phyloP scores from a whole-genome alignment of 768 basidiomycete genomes.

The Brasilioporus rufonigricans region DNA sequence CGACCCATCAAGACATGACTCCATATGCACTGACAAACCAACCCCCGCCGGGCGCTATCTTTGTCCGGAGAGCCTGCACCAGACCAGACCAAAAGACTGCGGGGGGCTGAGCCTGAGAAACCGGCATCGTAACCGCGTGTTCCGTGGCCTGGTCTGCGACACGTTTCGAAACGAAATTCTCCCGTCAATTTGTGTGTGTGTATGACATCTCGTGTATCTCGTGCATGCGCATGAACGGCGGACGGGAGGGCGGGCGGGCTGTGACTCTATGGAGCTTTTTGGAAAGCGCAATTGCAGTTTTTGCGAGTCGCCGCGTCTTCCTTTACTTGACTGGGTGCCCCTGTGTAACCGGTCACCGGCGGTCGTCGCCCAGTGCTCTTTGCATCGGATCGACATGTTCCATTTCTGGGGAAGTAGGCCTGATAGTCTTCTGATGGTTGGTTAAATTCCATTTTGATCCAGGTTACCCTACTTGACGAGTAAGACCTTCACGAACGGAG shows the following conservation, averaged over 20 bases:
- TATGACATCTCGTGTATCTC: not conserved
- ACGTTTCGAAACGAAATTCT: conserved; percentile 8
- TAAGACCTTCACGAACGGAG: not conserved
- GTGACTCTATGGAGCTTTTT: conserved; percentile 3
- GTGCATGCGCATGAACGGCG: not conserved
- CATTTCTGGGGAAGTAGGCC: not conserved
- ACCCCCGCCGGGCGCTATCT: not conserved
- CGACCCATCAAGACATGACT: not conserved
- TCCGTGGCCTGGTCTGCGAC: not conserved
- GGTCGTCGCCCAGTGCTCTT: too few relatives aligned
- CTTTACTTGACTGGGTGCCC: too few relatives aligned
- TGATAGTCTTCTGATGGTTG: not conserved
- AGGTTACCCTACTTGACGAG: not conserved
- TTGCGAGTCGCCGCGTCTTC: not conserved
- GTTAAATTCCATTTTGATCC: not conserved
- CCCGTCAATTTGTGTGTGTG: not conserved
- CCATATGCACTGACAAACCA: not conserved
- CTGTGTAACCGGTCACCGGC: not conserved
- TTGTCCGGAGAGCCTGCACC: not conserved
- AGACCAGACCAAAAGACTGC: not conserved
- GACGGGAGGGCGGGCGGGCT: too few relatives aligned
- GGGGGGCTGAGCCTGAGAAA: conserved; percentile 1
- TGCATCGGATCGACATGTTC: not conserved
- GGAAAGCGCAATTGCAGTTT: not conserved
- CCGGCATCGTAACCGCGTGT: not conserved